These are phyloP conservation scores for Panicum virgatum DNA, from an alignment of 202 grass and related monocot species.

Conservation along the genomic window DNA sequence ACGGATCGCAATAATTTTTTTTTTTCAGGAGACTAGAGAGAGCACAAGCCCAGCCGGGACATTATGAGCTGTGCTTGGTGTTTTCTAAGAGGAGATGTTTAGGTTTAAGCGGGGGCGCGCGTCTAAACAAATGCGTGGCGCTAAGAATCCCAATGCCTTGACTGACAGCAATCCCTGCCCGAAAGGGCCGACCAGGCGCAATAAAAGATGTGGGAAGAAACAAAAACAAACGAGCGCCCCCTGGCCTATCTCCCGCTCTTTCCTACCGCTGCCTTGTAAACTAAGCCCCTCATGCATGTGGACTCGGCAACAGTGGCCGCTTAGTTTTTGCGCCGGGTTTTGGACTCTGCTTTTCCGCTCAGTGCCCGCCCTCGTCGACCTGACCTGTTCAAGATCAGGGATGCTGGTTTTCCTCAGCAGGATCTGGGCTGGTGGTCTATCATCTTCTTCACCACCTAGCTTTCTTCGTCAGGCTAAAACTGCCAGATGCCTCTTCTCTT, in stretches of 20 bases:
- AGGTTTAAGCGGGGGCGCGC: background rate
- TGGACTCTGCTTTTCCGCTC: slow-evolving; percentile 10
- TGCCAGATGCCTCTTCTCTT: background rate
- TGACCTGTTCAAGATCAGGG: background rate
- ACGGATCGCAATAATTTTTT: background rate
- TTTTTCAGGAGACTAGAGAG: background rate
- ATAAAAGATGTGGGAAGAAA: slow-evolving; percentile 71
- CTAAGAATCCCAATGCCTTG: slow-evolving; percentile 66
- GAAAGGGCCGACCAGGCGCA: slow-evolving; percentile 52
- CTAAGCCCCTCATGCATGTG: slow-evolving; percentile 36
- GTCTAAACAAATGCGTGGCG: slow-evolving; percentile 37
- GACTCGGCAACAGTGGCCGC: slow-evolving; percentile 21
- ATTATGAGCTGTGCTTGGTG: slow-evolving; percentile 39
- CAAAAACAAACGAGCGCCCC: slow-evolving; percentile 49
- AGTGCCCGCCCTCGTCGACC: slow-evolving; percentile 1
- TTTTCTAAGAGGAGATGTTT: slow-evolving; percentile 8
- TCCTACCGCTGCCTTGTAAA: slow-evolving; percentile 24
- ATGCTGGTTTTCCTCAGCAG: background rate
- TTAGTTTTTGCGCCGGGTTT: slow-evolving; percentile 34
- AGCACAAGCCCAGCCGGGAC: background rate
- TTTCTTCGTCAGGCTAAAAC: background rate
- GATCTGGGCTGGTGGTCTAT: background rate
- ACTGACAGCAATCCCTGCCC: slow-evolving; percentile 40
- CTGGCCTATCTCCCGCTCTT: slow-evolving; percentile 48
- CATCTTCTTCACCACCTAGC: background rate